A percentile compares a stretch with the other conserved stretches of the same genome.
Conservation (phyloP, 176 grass and related monocot genomes). For the Dactylis glomerata region DNA sequence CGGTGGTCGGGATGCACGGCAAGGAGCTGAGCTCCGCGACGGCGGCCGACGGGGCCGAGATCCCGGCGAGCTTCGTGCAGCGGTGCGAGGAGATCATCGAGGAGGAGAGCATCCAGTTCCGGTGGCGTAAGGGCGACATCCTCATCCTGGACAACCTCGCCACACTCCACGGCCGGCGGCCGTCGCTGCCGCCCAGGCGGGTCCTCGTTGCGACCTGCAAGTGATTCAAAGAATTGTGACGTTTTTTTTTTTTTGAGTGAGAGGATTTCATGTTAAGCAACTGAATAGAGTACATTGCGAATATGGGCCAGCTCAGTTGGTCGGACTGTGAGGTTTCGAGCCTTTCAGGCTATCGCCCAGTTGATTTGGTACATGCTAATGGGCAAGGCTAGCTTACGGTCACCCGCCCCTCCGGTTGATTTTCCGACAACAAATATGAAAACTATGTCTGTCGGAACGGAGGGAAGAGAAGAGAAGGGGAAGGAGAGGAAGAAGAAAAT, state of each 20-base stretch:
- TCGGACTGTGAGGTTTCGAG: background rate
- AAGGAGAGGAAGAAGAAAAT: too few relatives aligned
- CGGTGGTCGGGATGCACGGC: slow-evolving; percentile 57
- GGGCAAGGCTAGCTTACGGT: too few relatives aligned
- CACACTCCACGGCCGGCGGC: slow-evolving; percentile 35
- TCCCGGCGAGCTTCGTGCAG: slow-evolving; percentile 39
- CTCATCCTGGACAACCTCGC: slow-evolving; percentile 42
- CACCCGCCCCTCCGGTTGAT: too few relatives aligned
- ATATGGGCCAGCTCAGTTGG: background rate
- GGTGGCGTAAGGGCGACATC: slow-evolving; percentile 40
- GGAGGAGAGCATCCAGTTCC: slow-evolving; percentile 73
- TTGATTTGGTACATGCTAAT: background rate
- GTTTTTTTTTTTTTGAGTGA: too few relatives aligned
- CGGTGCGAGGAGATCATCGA: slow-evolving; percentile 66
- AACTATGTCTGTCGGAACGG: too few relatives aligned
- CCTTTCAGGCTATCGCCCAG: background rate
- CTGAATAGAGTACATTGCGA: background rate
- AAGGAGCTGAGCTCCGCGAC: slow-evolving; percentile 57
- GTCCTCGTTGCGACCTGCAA: slow-evolving; percentile 47
- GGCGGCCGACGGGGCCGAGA: slow-evolving; percentile 45
- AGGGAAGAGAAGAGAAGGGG: too few relatives aligned
- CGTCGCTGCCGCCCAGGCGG: slow-evolving; percentile 28
- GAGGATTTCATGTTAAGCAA: background rate
- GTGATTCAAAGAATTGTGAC: background rate
- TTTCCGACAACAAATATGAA: too few relatives aligned